Percentiles rank a stretch among this genome's conserved stretches.
phyloP scores from a whole-genome alignment of 2,329 filamentous ascomycete genomes.

The Aspergillus fijiensis region DNA sequence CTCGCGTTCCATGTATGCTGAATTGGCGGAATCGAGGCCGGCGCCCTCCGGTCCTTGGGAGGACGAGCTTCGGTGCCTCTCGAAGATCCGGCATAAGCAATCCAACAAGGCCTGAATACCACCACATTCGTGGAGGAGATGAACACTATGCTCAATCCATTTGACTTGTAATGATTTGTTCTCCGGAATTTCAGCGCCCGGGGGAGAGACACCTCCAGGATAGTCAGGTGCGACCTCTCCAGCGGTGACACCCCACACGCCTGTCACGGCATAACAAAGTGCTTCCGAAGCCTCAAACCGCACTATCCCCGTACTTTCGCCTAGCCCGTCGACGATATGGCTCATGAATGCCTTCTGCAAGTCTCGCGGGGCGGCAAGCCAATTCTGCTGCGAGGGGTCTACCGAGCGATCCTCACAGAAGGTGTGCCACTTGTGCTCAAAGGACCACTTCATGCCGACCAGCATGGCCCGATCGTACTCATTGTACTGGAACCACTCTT shows the following conservation, averaged over 20 bases:
- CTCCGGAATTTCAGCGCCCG: conserved; percentile 43
- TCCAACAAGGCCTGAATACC: conserved; percentile 39
- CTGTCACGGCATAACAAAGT: conserved; percentile 59
- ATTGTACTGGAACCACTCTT: conserved; percentile 96
- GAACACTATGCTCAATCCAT: conserved; percentile 47
- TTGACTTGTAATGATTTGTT: conserved; percentile 50
- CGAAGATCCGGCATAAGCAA: conserved; percentile 41
- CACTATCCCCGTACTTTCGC: conserved; percentile 39
- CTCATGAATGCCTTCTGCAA: conserved; percentile 44
- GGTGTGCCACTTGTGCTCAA: conserved; percentile 71
- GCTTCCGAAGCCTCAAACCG: conserved; percentile 49
- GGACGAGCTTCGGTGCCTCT: conserved; percentile 33
- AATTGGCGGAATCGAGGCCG: conserved; percentile 33
- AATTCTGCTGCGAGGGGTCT: conserved; percentile 50
- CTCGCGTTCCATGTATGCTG: conserved; percentile 40
- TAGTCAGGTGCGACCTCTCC: conserved; percentile 42
- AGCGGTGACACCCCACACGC: conserved; percentile 69
- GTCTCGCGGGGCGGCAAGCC: conserved; percentile 64
- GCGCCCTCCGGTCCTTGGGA: conserved; percentile 26
- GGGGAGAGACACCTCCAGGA: conserved; percentile 33
- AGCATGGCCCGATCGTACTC: conserved; percentile 81
- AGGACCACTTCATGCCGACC: conserved; percentile 71
- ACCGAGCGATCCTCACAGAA: conserved; percentile 42
- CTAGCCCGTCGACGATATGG: conserved; percentile 38
- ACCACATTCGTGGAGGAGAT: conserved; percentile 37